Base-by-base conservation (phyloP, 1,284 basidiomycete genomes). In the Ceratobasidium sp. region DNA sequence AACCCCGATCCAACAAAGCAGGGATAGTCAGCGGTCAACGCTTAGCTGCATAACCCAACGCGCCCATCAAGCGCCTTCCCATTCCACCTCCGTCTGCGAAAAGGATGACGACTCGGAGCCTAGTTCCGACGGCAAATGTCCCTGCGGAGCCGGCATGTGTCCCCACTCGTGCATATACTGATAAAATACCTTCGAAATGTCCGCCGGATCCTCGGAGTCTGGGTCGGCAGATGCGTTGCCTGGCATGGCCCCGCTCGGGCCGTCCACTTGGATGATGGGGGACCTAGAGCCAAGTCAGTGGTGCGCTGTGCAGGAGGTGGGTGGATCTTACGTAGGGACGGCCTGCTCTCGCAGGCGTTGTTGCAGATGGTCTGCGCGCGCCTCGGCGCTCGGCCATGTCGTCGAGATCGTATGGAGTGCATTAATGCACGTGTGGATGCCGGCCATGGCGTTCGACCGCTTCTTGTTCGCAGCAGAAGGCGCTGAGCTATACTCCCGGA, bases 351-450 rank as follows among this genome's bases (percentile, higher is more conserved):
- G 46, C 5, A 75, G 59, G 19, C 43, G 44, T n/a, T 17, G 11
- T 29, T 75, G 22, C 3, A 75, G 62, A 1, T 57, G n/a, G 22
- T 46, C 40, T 3, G 62, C 61, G 15, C 37, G 22, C 17, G 7
- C n/a, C 2, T 56, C 17, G 8, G 62, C 73, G 7, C 37, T 43
- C n/a, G 73, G 73, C 73, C 73, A 75, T 11, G 51, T 66, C n/a
- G 8, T 6, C 8, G 61, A 46, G 1, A 57, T 29, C 9, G 13
- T 40, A 4, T 25, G 32, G 7, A 75, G 25, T 15, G 61, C 61
- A 40, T 52, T 22, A 6, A 75, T n/a, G 51, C 73, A 75, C 3
- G 62, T 40, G 9, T 9, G 54, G 4, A 22, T 46, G 1, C 22
- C 61, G 17, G 54, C 6, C 19, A 25, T 8, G 1, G 73, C 73